A percentile compares a stretch with the other conserved stretches of the same genome.
Conservation (phyloP, 805 yeast species). For the Candida ulmi region DNA sequence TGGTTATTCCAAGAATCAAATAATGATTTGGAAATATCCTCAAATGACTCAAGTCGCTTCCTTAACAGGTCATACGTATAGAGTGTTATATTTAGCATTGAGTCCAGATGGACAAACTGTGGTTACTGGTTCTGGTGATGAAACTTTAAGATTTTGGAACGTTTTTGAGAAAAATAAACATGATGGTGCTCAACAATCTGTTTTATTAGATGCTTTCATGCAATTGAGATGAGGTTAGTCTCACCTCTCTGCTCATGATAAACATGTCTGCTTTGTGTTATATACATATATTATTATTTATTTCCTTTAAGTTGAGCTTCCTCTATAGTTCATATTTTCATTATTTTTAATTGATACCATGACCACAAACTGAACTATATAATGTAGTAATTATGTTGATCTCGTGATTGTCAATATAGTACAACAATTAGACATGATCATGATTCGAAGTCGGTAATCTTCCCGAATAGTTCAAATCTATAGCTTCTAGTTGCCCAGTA, state of each 20-base stretch:
- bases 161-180: conserved; percentile 74
- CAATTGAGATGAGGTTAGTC: conserved; percentile 46
- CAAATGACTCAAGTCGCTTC: conserved; percentile 89
- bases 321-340: no score
- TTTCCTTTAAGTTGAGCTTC: no score
- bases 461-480: background rate
- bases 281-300: no score
- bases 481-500: background rate
- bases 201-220: conserved; percentile 67
- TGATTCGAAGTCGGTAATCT: no score
- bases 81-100: conserved; percentile 83
- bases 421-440: no score
- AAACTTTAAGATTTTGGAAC: conserved; percentile 93
- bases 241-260: no score
- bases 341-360: no score
- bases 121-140: conserved; percentile 98
- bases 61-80: conserved; percentile 87
- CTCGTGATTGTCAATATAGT: no score
- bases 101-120: conserved; percentile 96
- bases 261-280: no score
- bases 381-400: no score
- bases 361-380: no score
- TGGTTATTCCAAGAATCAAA: conserved; percentile 87
- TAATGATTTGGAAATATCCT: conserved; percentile 91
- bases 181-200: conserved; percentile 55